Conservation (phyloP, 169 alveolate species). For the Plasmodium blacklocki region DNA sequence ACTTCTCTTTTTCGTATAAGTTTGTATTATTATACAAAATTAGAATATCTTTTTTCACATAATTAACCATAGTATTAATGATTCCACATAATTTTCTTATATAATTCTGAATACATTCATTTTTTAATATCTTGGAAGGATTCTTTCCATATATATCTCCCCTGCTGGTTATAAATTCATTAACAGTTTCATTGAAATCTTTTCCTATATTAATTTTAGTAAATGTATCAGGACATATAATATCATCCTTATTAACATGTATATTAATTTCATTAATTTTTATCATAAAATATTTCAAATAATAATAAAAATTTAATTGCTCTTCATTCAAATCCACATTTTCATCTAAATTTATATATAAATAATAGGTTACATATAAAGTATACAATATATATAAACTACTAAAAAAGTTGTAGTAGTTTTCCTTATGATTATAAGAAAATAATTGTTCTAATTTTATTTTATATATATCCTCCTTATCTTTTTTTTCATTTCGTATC, state of each 20-base stretch:
- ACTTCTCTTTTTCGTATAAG: constrained; percentile 15
- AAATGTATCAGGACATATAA: constrained; percentile 48
- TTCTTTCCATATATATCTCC: constrained; percentile 4
- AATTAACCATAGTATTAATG: too few species aligned
- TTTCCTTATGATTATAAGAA: constrained; percentile 44
- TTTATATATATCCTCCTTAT: constrained; percentile 4
- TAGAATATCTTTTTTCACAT: background rate
- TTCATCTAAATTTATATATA: constrained; percentile 62
- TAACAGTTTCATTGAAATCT: constrained; percentile 38
- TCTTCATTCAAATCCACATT: constrained; percentile 42
- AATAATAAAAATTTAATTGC: constrained; percentile 53
- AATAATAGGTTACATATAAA: constrained; percentile 49
- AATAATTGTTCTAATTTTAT: constrained; percentile 40
- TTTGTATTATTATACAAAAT: background rate
- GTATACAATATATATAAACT: constrained; percentile 63
- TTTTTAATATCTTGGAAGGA: background rate
- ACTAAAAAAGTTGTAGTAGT: constrained; percentile 59
- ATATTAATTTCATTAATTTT: constrained; percentile 48
- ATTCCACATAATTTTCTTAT: background rate
- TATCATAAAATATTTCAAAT: constrained; percentile 53
- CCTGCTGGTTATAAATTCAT: constrained; percentile 29
- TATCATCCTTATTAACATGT: constrained; percentile 48
- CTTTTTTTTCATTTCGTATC: background rate
- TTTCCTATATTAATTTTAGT: constrained; percentile 54
- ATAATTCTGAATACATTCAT: constrained; percentile 16